Percentiles rank a stretch among this genome's conserved stretches.
Conservation (phyloP, 2,329 filamentous ascomycete species). For the Alternaria sp. region DNA sequence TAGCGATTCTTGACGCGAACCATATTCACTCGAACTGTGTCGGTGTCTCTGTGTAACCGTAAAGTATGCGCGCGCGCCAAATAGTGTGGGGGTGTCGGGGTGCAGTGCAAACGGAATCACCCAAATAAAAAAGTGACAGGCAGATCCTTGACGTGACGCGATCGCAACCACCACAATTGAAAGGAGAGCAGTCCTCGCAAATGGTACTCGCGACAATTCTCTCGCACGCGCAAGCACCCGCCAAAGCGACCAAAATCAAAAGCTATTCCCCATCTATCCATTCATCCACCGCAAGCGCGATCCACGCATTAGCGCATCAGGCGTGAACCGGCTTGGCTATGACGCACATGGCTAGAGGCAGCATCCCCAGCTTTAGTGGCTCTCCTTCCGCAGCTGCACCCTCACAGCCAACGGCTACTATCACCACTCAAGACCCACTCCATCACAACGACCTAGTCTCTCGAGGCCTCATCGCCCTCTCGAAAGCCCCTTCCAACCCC, state of each 20-base stretch:
- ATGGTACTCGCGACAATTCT: neutral
- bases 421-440: slow-evolving; percentile 2
- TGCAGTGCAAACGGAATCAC: neutral
- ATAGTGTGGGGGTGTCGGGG: neutral
- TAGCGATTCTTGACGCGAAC: slow-evolving; percentile 97
- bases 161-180: neutral
- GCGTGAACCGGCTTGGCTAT: slow-evolving; percentile 23
- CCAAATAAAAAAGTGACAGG: neutral
- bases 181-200: neutral
- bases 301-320: slow-evolving; percentile 15
- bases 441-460: slow-evolving; percentile 7
- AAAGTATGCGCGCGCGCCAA: neutral
- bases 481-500: neutral
- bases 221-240: slow-evolving; percentile 1
- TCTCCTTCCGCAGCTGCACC: slow-evolving; percentile 14
- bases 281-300: slow-evolving; percentile 3
- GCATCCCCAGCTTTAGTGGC: slow-evolving; percentile 30
- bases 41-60: neutral
- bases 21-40: slow-evolving; percentile 54
- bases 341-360: slow-evolving; percentile 32
- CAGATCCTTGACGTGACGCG: neutral
- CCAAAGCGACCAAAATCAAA: neutral
- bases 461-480: slow-evolving; percentile 10
- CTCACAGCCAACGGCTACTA: neutral
- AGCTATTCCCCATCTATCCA: neutral